Percentiles rank a stretch among this genome's conserved stretches.
Conservation (phyloP, 2,329 filamentous ascomycete genomes). For the Colletotrichum sp. region DNA sequence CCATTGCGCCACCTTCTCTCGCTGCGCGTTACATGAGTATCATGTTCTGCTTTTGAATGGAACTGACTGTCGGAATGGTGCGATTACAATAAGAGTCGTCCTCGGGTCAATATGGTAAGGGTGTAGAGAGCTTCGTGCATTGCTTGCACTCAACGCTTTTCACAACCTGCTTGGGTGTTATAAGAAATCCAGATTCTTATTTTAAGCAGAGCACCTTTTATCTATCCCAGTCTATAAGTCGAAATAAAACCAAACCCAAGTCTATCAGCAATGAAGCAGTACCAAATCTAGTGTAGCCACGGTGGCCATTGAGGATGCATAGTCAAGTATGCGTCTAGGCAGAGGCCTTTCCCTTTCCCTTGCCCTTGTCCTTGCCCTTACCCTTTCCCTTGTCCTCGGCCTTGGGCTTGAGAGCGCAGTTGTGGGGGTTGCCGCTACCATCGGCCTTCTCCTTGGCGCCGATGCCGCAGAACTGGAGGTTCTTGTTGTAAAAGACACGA, state of each 20-base stretch:
- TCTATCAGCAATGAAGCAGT: background rate
- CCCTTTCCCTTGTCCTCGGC: background rate
- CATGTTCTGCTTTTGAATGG: fast-evolving
- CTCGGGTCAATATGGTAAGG: fast-evolving
- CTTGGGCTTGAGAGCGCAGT: background rate
- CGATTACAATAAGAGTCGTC: fast-evolving
- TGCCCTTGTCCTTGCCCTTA: background rate
- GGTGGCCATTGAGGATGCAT: background rate
- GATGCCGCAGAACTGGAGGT: background rate
- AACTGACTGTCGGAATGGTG: background rate
- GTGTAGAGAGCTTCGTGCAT: background rate
- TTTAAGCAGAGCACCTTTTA: background rate
- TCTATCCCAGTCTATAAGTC: background rate
- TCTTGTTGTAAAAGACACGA: background rate
- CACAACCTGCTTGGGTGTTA: background rate
- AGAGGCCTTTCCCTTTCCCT: background rate
- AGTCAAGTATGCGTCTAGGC: background rate
- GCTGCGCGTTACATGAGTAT: fast-evolving
- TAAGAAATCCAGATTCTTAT: background rate
- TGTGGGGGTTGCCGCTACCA: background rate
- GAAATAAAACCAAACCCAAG: background rate
- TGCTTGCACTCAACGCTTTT: background rate
- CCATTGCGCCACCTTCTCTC: background rate
- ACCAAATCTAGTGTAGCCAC: background rate
- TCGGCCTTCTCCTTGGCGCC: background rate